These are phyloP conservation scores for Nitzschia sp. DNA, from an alignment of 108 stramenopile species.

Conservation along the genomic window DNA sequence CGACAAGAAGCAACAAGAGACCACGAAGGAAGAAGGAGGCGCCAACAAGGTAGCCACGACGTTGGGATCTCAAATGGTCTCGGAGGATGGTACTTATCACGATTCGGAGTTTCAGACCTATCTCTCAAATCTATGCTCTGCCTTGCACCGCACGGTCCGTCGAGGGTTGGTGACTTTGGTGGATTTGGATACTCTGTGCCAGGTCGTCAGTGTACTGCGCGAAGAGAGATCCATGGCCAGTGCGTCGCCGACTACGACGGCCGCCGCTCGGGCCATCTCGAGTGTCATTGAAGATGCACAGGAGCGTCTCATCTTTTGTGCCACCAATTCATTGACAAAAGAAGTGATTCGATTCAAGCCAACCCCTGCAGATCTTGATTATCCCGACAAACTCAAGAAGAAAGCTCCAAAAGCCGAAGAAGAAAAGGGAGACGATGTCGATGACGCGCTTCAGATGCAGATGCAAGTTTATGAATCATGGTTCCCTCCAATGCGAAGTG, in stretches of 20 bases:
- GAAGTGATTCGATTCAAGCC: slow-evolving; percentile 88
- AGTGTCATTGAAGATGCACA: slow-evolving; percentile 88
- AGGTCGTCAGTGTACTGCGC: slow-evolving; percentile 81
- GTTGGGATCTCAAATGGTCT: slow-evolving; percentile 57
- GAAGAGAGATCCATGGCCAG: slow-evolving; percentile 83
- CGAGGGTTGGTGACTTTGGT: slow-evolving; percentile 76
- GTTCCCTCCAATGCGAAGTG: slow-evolving; percentile 92
- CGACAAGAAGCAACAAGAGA: slow-evolving; percentile 50
- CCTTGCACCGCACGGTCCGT: slow-evolving; percentile 82
- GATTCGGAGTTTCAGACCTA: slow-evolving; percentile 78
- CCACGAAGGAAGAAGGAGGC: slow-evolving; percentile 22
- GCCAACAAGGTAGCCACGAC: slow-evolving; percentile 26
- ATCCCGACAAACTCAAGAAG: slow-evolving; percentile 75
- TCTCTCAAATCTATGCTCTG: slow-evolving; percentile 68
- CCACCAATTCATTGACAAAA: slow-evolving; percentile 68
- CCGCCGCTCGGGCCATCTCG: slow-evolving; percentile 79
- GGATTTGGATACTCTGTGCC: slow-evolving; percentile 84
- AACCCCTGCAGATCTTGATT: slow-evolving; percentile 72
- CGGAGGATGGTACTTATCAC: slow-evolving; percentile 66
- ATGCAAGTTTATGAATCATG: slow-evolving; percentile 84
- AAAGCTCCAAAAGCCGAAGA: slow-evolving; percentile 17
- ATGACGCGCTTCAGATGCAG: slow-evolving; percentile 72
- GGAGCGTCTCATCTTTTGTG: slow-evolving; percentile 89
- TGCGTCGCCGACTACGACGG: slow-evolving; percentile 68
- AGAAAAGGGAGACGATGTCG: slow-evolving; percentile 6